Evolutionary conservation across 2,329 filamentous ascomycete genomes (phyloP).

Genomic region (Nemania abortiva): DNA sequence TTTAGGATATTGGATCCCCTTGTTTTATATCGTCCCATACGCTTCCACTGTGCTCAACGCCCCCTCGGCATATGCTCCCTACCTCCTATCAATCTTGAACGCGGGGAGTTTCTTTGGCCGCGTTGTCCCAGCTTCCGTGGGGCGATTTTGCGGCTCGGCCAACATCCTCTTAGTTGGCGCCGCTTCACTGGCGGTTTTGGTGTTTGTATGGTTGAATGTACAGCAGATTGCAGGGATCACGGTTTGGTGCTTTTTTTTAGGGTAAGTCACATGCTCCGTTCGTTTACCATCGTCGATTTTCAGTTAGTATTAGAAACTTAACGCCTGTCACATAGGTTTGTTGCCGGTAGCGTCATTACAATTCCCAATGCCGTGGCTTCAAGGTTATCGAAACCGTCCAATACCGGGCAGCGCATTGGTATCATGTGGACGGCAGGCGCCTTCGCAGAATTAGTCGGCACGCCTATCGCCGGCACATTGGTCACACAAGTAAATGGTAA

Average conservation of each 20-base stretch:
- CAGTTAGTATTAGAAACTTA: background rate
- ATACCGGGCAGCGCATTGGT: constrained; percentile 26
- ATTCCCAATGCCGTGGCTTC: constrained; percentile 28
- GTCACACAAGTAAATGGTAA: constrained; percentile 18
- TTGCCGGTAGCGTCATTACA: constrained; percentile 27
- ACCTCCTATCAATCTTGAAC: constrained; percentile 27
- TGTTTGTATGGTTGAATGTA: constrained; percentile 18
- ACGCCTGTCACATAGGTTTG: constrained; percentile 10
- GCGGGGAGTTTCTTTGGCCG: constrained; percentile 31
- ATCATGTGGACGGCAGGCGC: constrained; percentile 28
- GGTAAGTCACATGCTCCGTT: constrained; percentile 13
- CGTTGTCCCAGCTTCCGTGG: constrained; percentile 24
- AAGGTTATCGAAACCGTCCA: constrained; percentile 13
- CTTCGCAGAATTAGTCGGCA: constrained; percentile 25
- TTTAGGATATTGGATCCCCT: constrained; percentile 30
- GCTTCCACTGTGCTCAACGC: constrained; percentile 16
- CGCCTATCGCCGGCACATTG: constrained; percentile 24
- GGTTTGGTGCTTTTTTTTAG: constrained; percentile 27
- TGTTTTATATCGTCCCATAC: constrained; percentile 33
- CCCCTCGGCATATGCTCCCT: constrained; percentile 9
- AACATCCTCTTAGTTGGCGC: constrained; percentile 28
- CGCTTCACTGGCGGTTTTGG: constrained; percentile 5
- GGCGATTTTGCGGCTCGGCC: constrained; percentile 13
- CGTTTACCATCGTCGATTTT: background rate
- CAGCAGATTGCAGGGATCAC: constrained; percentile 3